A percentile compares a stretch with the other conserved stretches of the same genome.
phyloP scores from a whole-genome alignment of 2,329 filamentous ascomycete species.

The Rhynchosporium agropyri region DNA sequence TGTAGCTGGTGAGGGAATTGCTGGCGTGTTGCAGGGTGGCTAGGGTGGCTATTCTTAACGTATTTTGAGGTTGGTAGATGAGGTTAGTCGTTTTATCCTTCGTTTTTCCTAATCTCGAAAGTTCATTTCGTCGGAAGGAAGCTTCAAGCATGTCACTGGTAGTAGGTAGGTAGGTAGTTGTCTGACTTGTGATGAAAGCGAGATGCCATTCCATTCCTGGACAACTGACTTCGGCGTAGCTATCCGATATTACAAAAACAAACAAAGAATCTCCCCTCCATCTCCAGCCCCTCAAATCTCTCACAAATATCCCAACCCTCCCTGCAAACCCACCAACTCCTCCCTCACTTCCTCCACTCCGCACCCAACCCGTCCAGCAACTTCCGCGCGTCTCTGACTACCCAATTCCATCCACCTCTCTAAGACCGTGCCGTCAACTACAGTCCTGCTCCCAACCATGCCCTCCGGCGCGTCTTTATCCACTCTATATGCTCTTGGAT shows the following conservation, averaged over 20 bases:
- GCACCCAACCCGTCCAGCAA: conserved; percentile 72
- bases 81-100: too few relatives aligned
- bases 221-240: too few relatives aligned
- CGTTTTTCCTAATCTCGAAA: too few relatives aligned
- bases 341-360: conserved; percentile 68
- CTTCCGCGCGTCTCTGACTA: conserved; percentile 70
- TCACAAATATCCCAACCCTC: conserved; percentile 61
- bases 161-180: too few relatives aligned
- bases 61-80: too few relatives aligned
- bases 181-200: too few relatives aligned
- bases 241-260: conserved; percentile 6
- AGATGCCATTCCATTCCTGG: too few relatives aligned
- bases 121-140: too few relatives aligned
- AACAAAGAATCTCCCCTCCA: neutral
- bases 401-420: conserved; percentile 75
- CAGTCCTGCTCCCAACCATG: conserved; percentile 49
- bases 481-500: conserved; percentile 77
- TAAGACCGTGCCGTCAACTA: conserved; percentile 76
- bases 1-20: too few relatives aligned
- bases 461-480: conserved; percentile 53
- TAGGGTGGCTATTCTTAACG: too few relatives aligned
- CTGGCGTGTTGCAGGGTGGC: too few relatives aligned
- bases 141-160: too few relatives aligned
- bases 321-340: conserved; percentile 66
- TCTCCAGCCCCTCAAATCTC: neutral